These are phyloP conservation scores for Boletus vermiculosoides DNA, from an alignment of 768 basidiomycete species.

Conservation along the genomic window DNA sequence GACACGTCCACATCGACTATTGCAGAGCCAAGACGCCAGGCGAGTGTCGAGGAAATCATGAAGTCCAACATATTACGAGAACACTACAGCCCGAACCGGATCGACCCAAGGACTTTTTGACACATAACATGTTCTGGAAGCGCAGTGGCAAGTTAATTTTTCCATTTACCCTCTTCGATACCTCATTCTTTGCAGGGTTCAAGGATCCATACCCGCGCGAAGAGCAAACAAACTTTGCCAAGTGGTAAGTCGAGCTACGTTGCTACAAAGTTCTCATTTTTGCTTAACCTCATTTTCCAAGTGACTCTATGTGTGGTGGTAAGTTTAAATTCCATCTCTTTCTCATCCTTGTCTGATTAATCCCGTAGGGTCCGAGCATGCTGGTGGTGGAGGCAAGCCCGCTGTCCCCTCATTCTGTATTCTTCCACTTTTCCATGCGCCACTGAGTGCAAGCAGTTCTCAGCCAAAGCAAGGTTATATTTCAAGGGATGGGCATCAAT, in stretches of 20 bases:
- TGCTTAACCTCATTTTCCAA: constrained; percentile 16
- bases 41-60: constrained; percentile 39
- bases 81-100: constrained; percentile 45
- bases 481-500: constrained; percentile 57
- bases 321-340: background rate
- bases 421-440: constrained; percentile 53
- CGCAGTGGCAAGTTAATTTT: constrained; percentile 43
- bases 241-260: constrained; percentile 41
- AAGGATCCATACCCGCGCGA: constrained; percentile 62
- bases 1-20: constrained; percentile 56
- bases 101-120: constrained; percentile 52
- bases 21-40: constrained; percentile 41
- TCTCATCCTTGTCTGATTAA: background rate
- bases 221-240: constrained; percentile 50
- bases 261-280: background rate
- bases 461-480: constrained; percentile 41
- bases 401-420: constrained; percentile 53
- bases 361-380: constrained; percentile 49
- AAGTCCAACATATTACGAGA: constrained; percentile 44
- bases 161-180: background rate
- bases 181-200: constrained; percentile 42
- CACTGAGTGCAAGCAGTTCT: constrained; percentile 20
- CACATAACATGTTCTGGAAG: constrained; percentile 55
- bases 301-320: constrained; percentile 56
- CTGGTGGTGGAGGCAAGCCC: constrained; percentile 34